phyloP scores from a whole-genome alignment of 805 yeast species.

The Cyberlindnera maritima region DNA sequence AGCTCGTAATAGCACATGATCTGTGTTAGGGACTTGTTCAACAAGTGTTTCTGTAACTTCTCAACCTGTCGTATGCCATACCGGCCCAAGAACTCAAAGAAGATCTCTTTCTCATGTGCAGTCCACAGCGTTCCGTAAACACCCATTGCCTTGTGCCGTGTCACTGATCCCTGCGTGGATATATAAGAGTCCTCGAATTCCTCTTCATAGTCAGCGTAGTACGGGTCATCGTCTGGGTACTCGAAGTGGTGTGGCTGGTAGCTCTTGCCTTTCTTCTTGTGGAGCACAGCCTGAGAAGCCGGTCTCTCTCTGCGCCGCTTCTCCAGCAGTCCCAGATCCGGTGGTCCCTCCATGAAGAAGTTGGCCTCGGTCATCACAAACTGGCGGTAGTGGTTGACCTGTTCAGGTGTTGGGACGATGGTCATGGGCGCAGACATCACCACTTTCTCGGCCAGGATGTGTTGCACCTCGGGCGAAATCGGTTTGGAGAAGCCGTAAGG shows the following conservation, averaged over 20 bases:
- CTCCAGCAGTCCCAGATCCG: background rate
- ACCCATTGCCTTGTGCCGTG: background rate
- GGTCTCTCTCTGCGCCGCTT: background rate
- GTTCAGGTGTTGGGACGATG: background rate
- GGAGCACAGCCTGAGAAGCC: background rate
- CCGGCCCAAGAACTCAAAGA: conserved; percentile 48
- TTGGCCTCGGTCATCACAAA: background rate
- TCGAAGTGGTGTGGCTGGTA: background rate
- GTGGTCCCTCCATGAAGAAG: background rate
- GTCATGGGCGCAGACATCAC: no score
- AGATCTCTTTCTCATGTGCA: conserved; percentile 44
- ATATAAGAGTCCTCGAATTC: background rate
- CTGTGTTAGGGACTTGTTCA: conserved; percentile 42
- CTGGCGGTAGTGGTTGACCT: background rate
- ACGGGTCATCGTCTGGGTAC: background rate
- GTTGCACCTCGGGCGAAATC: no score
- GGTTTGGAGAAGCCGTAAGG: no score
- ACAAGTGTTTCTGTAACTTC: conserved; percentile 36
- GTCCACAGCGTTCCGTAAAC: conserved; percentile 13
- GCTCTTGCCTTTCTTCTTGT: background rate
- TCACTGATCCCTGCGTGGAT: background rate
- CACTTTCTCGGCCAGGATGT: no score
- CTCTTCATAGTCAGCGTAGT: background rate
- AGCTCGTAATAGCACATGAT: conserved; percentile 43
- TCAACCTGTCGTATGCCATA: conserved; percentile 48